A percentile compares a stretch with the other conserved stretches of the same genome.
Evolutionary conservation across 306 rosid species (phyloP).

Genomic region (Acacia crassicarpa): DNA sequence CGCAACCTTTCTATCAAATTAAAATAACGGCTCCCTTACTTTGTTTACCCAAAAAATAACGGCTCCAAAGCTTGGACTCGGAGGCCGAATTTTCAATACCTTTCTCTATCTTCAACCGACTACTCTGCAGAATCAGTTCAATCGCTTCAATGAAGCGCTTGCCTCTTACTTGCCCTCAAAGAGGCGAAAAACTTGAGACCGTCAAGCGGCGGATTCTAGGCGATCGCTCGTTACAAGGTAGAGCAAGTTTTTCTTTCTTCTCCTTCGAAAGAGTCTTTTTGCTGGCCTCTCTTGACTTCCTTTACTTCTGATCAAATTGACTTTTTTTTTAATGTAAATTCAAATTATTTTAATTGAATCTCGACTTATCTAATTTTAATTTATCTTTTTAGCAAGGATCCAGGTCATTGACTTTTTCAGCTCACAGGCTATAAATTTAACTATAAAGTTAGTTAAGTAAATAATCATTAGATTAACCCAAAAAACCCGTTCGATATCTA

Average conservation of each 20-base stretch:
- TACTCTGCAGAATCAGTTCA: background rate
- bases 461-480: too few species aligned
- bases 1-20: background rate
- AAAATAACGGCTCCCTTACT: too few species aligned
- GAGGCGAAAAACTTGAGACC: background rate
- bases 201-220: background rate
- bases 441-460: too few species aligned
- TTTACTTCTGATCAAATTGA: background rate
- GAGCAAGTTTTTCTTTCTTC: background rate
- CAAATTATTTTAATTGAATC: too few species aligned
- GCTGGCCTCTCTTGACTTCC: background rate
- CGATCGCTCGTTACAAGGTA: background rate
- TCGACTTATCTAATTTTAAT: too few species aligned
- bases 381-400: background rate
- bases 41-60: background rate
- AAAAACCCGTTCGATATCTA: background rate
- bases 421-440: background rate
- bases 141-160: background rate
- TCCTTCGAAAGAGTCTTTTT: background rate
- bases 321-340: too few species aligned
- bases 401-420: background rate
- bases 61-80: background rate
- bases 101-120: background rate
- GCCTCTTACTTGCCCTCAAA: background rate
- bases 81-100: background rate